Conservation (phyloP, 345 rosid genomes). For the Balakata baccata region DNA sequence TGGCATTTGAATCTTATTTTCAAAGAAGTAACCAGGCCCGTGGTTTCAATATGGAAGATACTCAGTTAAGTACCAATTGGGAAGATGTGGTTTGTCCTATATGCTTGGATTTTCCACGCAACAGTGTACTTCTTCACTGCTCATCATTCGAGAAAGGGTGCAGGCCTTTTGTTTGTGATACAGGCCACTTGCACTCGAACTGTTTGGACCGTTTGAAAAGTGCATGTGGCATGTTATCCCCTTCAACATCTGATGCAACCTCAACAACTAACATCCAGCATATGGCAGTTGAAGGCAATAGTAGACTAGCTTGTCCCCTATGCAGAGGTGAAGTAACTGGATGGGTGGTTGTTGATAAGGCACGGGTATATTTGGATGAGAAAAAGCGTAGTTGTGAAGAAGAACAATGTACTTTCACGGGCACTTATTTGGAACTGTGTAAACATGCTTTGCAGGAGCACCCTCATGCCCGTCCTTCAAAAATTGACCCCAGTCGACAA, state of each 20-base stretch:
- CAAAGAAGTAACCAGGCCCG: slow-evolving; percentile 32
- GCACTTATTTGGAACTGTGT: slow-evolving; percentile 61
- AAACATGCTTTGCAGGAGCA: slow-evolving; percentile 74
- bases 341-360: slow-evolving; percentile 68
- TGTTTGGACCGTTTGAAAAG: slow-evolving; percentile 80
- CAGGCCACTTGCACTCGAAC: slow-evolving; percentile 84
- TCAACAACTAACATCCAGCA: slow-evolving; percentile 30
- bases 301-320: slow-evolving; percentile 72
- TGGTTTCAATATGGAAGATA: slow-evolving; percentile 37
- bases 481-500: slow-evolving; percentile 80
- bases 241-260: slow-evolving; percentile 42
- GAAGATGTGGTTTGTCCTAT: slow-evolving; percentile 85
- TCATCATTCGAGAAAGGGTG: slow-evolving; percentile 81
- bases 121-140: slow-evolving; percentile 80
- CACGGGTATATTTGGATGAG: slow-evolving; percentile 66
- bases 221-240: slow-evolving; percentile 61
- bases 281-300: slow-evolving; percentile 37
- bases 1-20: slow-evolving; percentile 44
- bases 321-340: slow-evolving; percentile 95
- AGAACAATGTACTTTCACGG: slow-evolving; percentile 53
- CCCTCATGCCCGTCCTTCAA: slow-evolving; percentile 85
- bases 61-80: slow-evolving; percentile 55
- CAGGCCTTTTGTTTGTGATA: slow-evolving; percentile 79
- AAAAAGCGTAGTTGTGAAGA: slow-evolving; percentile 83
- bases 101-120: slow-evolving; percentile 91